phyloP scores from a whole-genome alignment of 2,329 filamentous ascomycete genomes.

The Alternaria gansuensis region DNA sequence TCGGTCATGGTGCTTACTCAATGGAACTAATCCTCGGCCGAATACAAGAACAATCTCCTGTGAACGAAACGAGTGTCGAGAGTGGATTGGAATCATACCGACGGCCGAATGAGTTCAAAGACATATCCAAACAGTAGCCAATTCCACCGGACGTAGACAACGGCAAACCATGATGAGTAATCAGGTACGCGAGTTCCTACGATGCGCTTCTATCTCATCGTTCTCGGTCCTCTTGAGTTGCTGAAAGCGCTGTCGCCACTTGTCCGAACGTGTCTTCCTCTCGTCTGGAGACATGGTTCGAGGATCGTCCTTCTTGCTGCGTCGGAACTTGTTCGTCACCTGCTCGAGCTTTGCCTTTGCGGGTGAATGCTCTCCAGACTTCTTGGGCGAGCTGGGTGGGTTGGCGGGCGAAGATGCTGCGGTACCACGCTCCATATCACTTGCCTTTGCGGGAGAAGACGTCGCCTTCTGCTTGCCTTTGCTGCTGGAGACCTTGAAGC shows the following conservation, averaged over 20 bases:
- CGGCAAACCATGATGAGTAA: background rate
- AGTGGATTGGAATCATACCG: background rate
- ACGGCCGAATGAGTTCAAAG: background rate
- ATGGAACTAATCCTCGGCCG: background rate
- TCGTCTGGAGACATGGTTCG: slow-evolving; percentile 50
- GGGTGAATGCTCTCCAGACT: slow-evolving; percentile 53
- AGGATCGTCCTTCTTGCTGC: slow-evolving; percentile 51
- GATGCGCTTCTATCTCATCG: slow-evolving; percentile 41
- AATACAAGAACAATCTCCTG: slow-evolving; percentile 1
- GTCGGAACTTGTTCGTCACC: slow-evolving; percentile 57
- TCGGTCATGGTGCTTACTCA: slow-evolving; percentile 2
- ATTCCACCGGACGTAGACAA: slow-evolving; percentile 6
- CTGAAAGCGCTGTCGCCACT: slow-evolving; percentile 51
- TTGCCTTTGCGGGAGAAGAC: slow-evolving; percentile 37
- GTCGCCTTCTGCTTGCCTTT: slow-evolving; percentile 47
- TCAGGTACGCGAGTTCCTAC: slow-evolving; percentile 23
- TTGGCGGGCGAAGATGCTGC: slow-evolving; percentile 39
- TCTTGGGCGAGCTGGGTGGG: slow-evolving; percentile 46
- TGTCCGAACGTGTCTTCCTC: slow-evolving; percentile 47
- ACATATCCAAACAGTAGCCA: background rate
- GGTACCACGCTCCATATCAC: slow-evolving; percentile 25
- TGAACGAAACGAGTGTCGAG: background rate
- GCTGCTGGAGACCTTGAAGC: slow-evolving; percentile 41
- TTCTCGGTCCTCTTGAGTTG: slow-evolving; percentile 44
- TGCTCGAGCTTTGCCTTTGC: slow-evolving; percentile 59